Percentiles rank a stretch among this genome's conserved stretches.
Conservation (phyloP, 1,284 basidiomycete genomes). For the Fomes fomentarius region DNA sequence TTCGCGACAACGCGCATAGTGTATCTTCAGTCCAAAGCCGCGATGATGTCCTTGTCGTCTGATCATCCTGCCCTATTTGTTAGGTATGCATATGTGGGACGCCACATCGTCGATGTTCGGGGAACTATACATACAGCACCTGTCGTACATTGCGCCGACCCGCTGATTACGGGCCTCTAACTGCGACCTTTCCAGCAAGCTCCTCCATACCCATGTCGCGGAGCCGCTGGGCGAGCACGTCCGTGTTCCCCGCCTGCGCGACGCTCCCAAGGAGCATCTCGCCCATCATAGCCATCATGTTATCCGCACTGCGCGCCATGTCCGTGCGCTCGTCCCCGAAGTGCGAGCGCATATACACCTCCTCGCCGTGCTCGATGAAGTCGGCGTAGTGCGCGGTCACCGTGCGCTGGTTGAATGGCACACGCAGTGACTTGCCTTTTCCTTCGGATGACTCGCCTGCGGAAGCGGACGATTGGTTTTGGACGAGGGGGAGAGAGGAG, state of each 20-base stretch:
- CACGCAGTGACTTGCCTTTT: neutral
- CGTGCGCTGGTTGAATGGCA: slow-evolving; percentile 10
- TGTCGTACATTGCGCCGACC: too few relatives aligned
- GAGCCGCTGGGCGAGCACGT: slow-evolving; percentile 8
- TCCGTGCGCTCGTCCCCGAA: slow-evolving; percentile 9
- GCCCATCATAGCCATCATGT: slow-evolving; percentile 12
- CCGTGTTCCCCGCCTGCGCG: slow-evolving; percentile 11
- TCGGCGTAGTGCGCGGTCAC: slow-evolving; percentile 12
- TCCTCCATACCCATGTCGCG: slow-evolving; percentile 9
- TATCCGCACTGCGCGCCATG: neutral
- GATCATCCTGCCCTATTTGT: too few relatives aligned
- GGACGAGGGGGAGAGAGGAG: slow-evolving; percentile 9
- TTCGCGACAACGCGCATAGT: too few relatives aligned
- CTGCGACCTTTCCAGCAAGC: slow-evolving; percentile 15
- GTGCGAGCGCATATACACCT: slow-evolving; percentile 11
- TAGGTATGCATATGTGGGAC: too few relatives aligned
- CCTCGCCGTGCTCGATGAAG: slow-evolving; percentile 16
- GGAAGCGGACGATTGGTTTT: neutral
- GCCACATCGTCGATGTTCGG: too few relatives aligned
- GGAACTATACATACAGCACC: too few relatives aligned
- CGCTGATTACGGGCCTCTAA: neutral
- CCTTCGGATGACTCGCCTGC: neutral
- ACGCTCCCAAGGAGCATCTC: slow-evolving; percentile 13
- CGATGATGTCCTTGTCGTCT: too few relatives aligned
- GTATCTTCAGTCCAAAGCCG: too few relatives aligned